Conservation (phyloP, 2,329 filamentous ascomycete species). For the Colletotrichum euphorbiae region DNA sequence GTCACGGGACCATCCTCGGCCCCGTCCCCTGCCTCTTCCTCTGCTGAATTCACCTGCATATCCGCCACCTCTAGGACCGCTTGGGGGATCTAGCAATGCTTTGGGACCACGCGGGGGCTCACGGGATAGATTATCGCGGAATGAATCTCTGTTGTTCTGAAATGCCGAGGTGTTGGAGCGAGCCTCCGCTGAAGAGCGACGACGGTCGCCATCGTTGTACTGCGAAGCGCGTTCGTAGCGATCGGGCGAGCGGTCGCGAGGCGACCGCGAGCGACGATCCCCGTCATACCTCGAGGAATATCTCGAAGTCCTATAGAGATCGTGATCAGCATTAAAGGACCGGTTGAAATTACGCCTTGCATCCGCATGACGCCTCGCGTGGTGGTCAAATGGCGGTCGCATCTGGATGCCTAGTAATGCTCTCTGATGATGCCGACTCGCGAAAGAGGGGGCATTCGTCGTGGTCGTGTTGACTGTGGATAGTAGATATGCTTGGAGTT, state of each 20-base stretch:
- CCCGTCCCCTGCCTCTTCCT: constrained; percentile 66
- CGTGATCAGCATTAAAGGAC: constrained; percentile 35
- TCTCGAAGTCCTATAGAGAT: constrained; percentile 60
- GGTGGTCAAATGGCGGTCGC: constrained; percentile 32
- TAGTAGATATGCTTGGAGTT: constrained; percentile 13
- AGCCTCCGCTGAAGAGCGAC: constrained; percentile 72
- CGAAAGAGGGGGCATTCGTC: constrained; percentile 12
- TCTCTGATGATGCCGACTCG: constrained; percentile 10
- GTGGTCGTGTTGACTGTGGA: constrained; percentile 6
- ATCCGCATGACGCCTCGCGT: constrained; percentile 28
- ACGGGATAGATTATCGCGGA: constrained; percentile 59
- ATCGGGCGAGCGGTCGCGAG: constrained; percentile 77
- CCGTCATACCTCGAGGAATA: constrained; percentile 71
- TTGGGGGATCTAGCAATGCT: constrained; percentile 77
- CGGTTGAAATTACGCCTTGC: constrained; percentile 34
- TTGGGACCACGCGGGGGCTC: constrained; percentile 87
- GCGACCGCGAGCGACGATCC: constrained; percentile 72
- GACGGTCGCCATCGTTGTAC: constrained; percentile 74
- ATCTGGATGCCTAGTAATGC: constrained; percentile 22
- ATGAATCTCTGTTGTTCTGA: constrained; percentile 68
- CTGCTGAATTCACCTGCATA: constrained; percentile 72
- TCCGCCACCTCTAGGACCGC: constrained; percentile 74
- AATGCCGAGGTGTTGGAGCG: constrained; percentile 70
- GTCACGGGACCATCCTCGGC: constrained; percentile 68
- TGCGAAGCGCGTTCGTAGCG: constrained; percentile 69